Conservation (phyloP, 768 basidiomycete genomes). For the Suillus decipiens region DNA sequence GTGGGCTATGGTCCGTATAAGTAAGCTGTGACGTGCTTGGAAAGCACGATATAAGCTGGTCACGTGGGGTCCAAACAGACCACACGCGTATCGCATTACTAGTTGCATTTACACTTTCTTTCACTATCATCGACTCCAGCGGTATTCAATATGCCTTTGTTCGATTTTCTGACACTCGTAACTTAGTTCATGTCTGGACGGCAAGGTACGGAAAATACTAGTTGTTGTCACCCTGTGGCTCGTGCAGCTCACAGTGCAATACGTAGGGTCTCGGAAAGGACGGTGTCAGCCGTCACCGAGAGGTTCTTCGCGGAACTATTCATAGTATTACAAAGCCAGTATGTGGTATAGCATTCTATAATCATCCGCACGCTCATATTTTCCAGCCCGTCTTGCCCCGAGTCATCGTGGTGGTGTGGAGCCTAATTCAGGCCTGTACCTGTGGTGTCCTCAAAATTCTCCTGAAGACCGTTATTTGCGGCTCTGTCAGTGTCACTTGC, state of each 20-base stretch:
- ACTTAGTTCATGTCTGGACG: not conserved
- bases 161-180: not conserved
- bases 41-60: not conserved
- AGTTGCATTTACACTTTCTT: not conserved
- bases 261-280: not conserved
- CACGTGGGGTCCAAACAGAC: not conserved
- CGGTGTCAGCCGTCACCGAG: not conserved
- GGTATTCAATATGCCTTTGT: not conserved
- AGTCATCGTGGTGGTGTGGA: not conserved
- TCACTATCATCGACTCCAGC: not conserved
- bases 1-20: not conserved
- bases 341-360: not conserved
- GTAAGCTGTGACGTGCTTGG: conserved; percentile 3
- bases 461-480: not conserved
- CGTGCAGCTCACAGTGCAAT: not conserved
- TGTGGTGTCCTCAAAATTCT: not conserved
- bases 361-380: not conserved
- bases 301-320: not conserved
- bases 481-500: not conserved
- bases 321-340: not conserved
- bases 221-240: not conserved
- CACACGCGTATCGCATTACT: not conserved
- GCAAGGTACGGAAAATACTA: not conserved
- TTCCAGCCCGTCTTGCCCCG: not conserved
- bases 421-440: not conserved